A percentile compares a stretch with the other conserved stretches of the same genome.
These are phyloP conservation scores for Alternaria novae-zelandiae DNA, from an alignment of 2,329 filamentous ascomycete species.

Conservation along the genomic window DNA sequence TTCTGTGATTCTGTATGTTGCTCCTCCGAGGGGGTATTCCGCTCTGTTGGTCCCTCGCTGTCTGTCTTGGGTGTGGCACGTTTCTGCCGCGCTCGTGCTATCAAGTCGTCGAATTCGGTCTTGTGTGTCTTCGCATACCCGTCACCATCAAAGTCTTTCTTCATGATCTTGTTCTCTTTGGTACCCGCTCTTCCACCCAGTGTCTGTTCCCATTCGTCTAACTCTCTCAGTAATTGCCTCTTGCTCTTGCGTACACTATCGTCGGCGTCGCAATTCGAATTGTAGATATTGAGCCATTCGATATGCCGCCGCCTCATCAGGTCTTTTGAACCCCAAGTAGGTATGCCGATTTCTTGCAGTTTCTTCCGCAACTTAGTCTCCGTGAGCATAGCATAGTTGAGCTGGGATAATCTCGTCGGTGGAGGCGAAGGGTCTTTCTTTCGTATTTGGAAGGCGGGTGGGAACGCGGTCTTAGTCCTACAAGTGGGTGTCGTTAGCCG, in stretches of 20 bases:
- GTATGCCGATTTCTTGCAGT: conserved; percentile 78
- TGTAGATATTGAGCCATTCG: conserved; percentile 96
- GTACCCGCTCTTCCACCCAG: conserved; percentile 65
- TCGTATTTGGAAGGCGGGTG: conserved; percentile 28
- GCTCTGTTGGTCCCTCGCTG: conserved; percentile 13
- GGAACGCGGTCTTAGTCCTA: conserved; percentile 32
- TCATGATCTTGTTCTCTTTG: conserved; percentile 64
- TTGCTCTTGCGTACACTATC: conserved; percentile 68
- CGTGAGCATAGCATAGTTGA: conserved; percentile 88
- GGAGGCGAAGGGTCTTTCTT: conserved; percentile 51
- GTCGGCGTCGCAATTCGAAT: conserved; percentile 91
- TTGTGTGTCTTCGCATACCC: conserved; percentile 78
- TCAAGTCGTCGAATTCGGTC: conserved; percentile 77
- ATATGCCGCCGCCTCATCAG: conserved; percentile 81
- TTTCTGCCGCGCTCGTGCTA: conserved; percentile 73
- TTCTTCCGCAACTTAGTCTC: conserved; percentile 81
- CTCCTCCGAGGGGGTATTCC: conserved; percentile 11
- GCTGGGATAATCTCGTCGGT: conserved; percentile 64
- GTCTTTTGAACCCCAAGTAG: conserved; percentile 69
- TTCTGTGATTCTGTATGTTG: not conserved
- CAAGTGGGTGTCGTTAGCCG: conserved; percentile 10
- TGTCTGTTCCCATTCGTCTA: conserved; percentile 86
- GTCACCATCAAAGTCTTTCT: conserved; percentile 84
- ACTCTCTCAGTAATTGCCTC: conserved; percentile 73
- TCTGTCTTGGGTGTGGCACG: conserved; percentile 47